These are phyloP conservation scores for Amphirosellinia nigrospora DNA, from an alignment of 495 filamentous ascomycete species.

Conservation along the genomic window DNA sequence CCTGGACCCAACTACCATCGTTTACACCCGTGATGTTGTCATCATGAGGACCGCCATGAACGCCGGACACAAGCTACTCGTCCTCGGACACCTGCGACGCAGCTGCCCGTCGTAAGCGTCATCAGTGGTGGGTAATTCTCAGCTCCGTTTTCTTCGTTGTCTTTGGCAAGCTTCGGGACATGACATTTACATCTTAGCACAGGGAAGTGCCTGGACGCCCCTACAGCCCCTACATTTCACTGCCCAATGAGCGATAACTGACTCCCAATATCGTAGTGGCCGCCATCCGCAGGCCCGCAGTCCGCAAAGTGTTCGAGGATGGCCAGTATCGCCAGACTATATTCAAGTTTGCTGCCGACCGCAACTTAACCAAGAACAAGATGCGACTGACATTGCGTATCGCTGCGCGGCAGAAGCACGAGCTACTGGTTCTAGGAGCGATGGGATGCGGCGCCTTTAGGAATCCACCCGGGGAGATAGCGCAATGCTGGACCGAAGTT, in stretches of 20 bases:
- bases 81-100: conserved; percentile 29
- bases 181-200: too few relatives aligned
- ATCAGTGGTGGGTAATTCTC: too few relatives aligned
- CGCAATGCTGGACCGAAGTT: conserved; percentile 61
- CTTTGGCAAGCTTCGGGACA: too few relatives aligned
- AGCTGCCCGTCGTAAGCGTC: conserved; percentile 59
- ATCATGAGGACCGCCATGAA: conserved; percentile 56
- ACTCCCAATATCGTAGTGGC: too few relatives aligned
- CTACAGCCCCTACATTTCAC: too few relatives aligned
- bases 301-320: background rate
- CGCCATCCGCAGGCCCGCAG: conserved; percentile 49
- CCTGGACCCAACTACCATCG: conserved; percentile 52
- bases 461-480: conserved; percentile 63
- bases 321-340: background rate
- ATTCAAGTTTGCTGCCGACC: conserved; percentile 42
- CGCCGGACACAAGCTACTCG: conserved; percentile 51
- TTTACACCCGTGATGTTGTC: conserved; percentile 65
- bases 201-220: too few relatives aligned
- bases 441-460: conserved; percentile 69
- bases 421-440: conserved; percentile 65
- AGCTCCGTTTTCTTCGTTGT: too few relatives aligned
- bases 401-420: conserved; percentile 57
- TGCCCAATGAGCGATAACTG: too few relatives aligned
- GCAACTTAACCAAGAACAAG: conserved; percentile 60
- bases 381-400: conserved; percentile 64